These are phyloP conservation scores for Neonectria punicea DNA, from an alignment of 2,329 filamentous ascomycete species.

Conservation along the genomic window DNA sequence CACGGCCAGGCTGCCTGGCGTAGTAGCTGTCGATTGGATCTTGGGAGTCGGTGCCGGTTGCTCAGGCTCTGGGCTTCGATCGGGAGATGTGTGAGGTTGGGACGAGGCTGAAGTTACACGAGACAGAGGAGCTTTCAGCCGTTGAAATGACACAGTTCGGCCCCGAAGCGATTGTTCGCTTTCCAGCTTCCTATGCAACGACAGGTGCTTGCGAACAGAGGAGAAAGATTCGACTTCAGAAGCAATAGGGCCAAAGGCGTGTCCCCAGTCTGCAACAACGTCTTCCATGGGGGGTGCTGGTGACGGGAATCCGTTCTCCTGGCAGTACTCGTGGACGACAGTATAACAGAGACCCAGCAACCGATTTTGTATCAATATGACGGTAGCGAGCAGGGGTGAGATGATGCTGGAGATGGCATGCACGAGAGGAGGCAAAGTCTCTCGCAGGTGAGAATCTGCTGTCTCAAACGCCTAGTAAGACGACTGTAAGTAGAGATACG, in stretches of 20 bases:
- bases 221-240: slow-evolving; percentile 16
- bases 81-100: neutral
- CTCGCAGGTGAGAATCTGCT: slow-evolving; percentile 19
- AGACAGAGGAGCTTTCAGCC: neutral
- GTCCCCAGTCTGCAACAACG: slow-evolving; percentile 21
- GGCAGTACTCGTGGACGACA: slow-evolving; percentile 24
- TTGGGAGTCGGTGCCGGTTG: slow-evolving; percentile 1
- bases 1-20: slow-evolving; percentile 2
- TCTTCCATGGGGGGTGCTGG: slow-evolving; percentile 20
- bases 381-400: slow-evolving; percentile 16
- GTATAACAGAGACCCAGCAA: slow-evolving; percentile 26
- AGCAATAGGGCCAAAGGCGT: slow-evolving; percentile 15
- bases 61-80: neutral
- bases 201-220: slow-evolving; percentile 16
- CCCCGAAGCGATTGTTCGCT: slow-evolving; percentile 1
- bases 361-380: slow-evolving; percentile 25
- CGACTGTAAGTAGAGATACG: neutral
- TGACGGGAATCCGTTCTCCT: slow-evolving; percentile 24
- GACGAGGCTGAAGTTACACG: slow-evolving; percentile 23
- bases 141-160: slow-evolving; percentile 7
- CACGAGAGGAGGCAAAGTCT: slow-evolving; percentile 23
- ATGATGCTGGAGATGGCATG: slow-evolving; percentile 20
- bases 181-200: neutral
- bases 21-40: slow-evolving; percentile 12
- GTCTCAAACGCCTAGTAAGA: slow-evolving; percentile 20